phyloP scores from a whole-genome alignment of 2,329 filamentous ascomycete species.

The Laburnicola sp. region DNA sequence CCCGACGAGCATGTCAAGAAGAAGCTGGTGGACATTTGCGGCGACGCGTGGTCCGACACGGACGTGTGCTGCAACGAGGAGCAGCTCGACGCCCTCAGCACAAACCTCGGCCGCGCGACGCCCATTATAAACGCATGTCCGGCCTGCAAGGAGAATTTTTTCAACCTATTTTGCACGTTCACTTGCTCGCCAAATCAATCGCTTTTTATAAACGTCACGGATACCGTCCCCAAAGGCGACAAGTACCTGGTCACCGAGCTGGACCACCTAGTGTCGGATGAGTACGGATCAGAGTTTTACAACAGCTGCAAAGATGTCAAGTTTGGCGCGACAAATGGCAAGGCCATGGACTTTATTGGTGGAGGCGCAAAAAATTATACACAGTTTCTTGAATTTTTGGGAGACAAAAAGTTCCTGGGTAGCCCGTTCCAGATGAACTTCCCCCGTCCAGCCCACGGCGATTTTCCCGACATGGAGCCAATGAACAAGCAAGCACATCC shows the following conservation, averaged over 20 bases:
- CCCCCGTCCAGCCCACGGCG: slow-evolving; percentile 60
- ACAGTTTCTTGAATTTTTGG: slow-evolving; percentile 85
- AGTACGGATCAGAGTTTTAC: slow-evolving; percentile 87
- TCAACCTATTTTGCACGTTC: slow-evolving; percentile 96
- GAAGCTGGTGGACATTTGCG: slow-evolving; percentile 83
- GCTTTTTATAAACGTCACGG: slow-evolving; percentile 89
- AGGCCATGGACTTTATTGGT: slow-evolving; percentile 94
- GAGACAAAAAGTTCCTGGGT: slow-evolving; percentile 85
- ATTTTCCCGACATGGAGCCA: slow-evolving; percentile 71
- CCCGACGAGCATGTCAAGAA: slow-evolving; percentile 72
- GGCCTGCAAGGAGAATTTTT: slow-evolving; percentile 98
- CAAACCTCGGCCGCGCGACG: slow-evolving; percentile 83
- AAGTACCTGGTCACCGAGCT: slow-evolving; percentile 80
- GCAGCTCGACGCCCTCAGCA: slow-evolving; percentile 80
- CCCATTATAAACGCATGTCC: slow-evolving; percentile 91
- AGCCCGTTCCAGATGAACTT: slow-evolving; percentile 99
- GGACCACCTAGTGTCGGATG: slow-evolving; percentile 82
- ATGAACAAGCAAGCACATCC: slow-evolving; percentile 74
- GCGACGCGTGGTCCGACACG: slow-evolving; percentile 79
- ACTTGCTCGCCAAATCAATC: slow-evolving; percentile 98
- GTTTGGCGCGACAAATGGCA: slow-evolving; percentile 90
- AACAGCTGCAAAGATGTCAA: slow-evolving; percentile 99
- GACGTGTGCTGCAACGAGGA: slow-evolving; percentile 82
- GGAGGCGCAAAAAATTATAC: slow-evolving; percentile 90
- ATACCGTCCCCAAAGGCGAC: slow-evolving; percentile 63